These are phyloP conservation scores for Vigna reflexopilosa DNA, from an alignment of 306 rosid genomes.

Conservation along the genomic window DNA sequence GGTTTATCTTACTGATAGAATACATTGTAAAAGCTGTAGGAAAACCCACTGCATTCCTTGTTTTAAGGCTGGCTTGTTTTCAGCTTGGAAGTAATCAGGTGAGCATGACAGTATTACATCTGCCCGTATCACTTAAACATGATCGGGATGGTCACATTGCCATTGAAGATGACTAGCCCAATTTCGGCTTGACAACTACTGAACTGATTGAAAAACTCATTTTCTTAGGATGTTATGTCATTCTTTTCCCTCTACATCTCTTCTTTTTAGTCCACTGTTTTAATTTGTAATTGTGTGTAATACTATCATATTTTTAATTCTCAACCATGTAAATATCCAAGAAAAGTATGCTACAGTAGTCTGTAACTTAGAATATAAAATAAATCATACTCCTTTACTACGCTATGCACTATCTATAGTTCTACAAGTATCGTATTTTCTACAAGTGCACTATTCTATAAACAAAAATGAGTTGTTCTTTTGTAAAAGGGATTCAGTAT, in stretches of 20 bases:
- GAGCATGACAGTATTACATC: slow-evolving; percentile 13
- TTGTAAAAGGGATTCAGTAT: slow-evolving; percentile 32
- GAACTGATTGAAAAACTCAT: slow-evolving; percentile 16
- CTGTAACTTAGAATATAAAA: slow-evolving; percentile 24
- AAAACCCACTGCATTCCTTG: slow-evolving; percentile 23
- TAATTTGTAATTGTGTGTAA: slow-evolving; percentile 14
- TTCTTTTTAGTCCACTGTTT: slow-evolving; percentile 28
- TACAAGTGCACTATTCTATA: slow-evolving; percentile 34
- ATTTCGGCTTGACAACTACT: slow-evolving; percentile 4
- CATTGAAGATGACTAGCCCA: not conserved
- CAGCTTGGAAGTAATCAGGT: slow-evolving; percentile 24
- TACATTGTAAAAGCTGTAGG: slow-evolving; percentile 18
- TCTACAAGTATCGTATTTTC: not conserved
- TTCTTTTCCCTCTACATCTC: slow-evolving; percentile 18
- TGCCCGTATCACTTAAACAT: not conserved
- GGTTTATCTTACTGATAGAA: slow-evolving; percentile 26
- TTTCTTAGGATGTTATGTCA: slow-evolving; percentile 16
- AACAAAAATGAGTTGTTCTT: slow-evolving; percentile 16
- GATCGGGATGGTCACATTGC: not conserved
- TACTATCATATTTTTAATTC: slow-evolving; percentile 3
- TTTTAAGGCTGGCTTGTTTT: slow-evolving; percentile 13
- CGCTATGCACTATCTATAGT: not conserved
- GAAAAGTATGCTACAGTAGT: not conserved
- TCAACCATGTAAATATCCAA: slow-evolving; percentile 19
- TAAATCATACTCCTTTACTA: slow-evolving; percentile 14